A percentile compares a stretch with the other conserved stretches of the same genome.
These are phyloP conservation scores for Cadophora gregata DNA, from an alignment of 2,329 filamentous ascomycete species.

Conservation along the genomic window DNA sequence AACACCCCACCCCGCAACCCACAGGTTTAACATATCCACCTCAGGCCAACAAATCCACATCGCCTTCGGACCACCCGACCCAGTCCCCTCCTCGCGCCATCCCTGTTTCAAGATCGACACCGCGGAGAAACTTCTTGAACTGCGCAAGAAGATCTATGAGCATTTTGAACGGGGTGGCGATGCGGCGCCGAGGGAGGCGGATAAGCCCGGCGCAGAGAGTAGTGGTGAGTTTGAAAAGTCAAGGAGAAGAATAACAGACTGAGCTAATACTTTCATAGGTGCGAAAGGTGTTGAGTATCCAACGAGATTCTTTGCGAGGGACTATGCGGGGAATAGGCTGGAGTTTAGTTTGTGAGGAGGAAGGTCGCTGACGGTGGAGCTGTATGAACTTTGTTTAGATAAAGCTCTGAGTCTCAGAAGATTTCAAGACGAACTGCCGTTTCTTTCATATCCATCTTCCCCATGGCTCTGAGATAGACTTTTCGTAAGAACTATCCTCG, in stretches of 20 bases:
- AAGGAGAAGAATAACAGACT: background rate
- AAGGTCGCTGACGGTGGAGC: background rate
- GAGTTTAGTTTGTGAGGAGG: slow-evolving; percentile 55
- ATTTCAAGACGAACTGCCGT: too few species aligned
- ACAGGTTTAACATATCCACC: slow-evolving; percentile 60
- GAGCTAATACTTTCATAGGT: slow-evolving; percentile 44
- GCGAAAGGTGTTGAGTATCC: slow-evolving; percentile 64
- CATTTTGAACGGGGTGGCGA: slow-evolving; percentile 56
- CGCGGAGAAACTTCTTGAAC: slow-evolving; percentile 52
- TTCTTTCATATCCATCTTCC: too few species aligned
- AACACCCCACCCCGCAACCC: background rate
- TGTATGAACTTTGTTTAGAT: too few species aligned
- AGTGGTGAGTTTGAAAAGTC: slow-evolving; percentile 44
- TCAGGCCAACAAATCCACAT: slow-evolving; percentile 63
- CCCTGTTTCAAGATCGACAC: slow-evolving; percentile 62
- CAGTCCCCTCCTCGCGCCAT: slow-evolving; percentile 55
- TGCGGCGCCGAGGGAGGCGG: slow-evolving; percentile 58
- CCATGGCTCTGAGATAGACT: too few species aligned
- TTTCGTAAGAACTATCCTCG: too few species aligned
- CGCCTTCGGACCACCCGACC: slow-evolving; percentile 46
- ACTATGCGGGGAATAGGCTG: slow-evolving; percentile 60
- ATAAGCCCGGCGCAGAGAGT: slow-evolving; percentile 57
- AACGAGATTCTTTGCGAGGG: slow-evolving; percentile 64
- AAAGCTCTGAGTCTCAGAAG: too few species aligned
- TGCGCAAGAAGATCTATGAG: slow-evolving; percentile 57